Percentiles rank a stretch among this genome's conserved stretches.
phyloP scores from a whole-genome alignment of 805 yeast genomes.

The Sugiyamaella valdiviana region DNA sequence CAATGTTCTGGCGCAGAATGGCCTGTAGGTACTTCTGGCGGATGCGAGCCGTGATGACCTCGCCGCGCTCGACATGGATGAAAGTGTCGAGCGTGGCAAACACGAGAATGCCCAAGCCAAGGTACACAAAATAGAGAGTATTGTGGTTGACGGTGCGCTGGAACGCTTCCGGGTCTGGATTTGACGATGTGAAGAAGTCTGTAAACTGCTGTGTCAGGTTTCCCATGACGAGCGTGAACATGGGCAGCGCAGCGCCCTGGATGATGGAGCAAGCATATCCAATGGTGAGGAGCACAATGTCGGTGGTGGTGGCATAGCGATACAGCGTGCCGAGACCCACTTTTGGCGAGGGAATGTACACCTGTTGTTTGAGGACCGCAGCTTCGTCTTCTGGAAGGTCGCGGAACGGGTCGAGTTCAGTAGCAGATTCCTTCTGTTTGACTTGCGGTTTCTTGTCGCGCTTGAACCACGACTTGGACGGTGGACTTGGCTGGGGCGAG shows the following conservation, averaged over 20 bases:
- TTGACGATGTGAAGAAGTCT: slow-evolving; percentile 25
- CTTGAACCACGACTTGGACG: no score
- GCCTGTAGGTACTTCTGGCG: slow-evolving; percentile 34
- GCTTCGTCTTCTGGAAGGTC: slow-evolving; percentile 30
- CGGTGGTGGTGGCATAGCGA: slow-evolving; percentile 32
- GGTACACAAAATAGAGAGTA: slow-evolving; percentile 36
- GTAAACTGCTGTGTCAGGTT: slow-evolving; percentile 35
- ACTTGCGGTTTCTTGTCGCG: no score
- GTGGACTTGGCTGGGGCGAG: no score
- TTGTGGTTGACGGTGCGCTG: slow-evolving; percentile 32
- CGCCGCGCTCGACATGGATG: slow-evolving; percentile 37
- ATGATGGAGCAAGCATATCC: slow-evolving; percentile 32
- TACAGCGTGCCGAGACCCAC: slow-evolving; percentile 29
- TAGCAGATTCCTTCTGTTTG: not conserved
- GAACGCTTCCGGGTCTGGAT: slow-evolving; percentile 26
- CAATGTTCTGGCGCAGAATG: slow-evolving; percentile 36
- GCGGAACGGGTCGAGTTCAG: slow-evolving; percentile 23
- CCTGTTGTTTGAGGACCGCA: slow-evolving; percentile 31
- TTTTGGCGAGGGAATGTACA: slow-evolving; percentile 17
- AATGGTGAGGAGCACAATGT: slow-evolving; percentile 25
- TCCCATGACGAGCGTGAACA: slow-evolving; percentile 39
- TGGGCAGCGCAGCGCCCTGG: slow-evolving; percentile 37
- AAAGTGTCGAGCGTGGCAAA: slow-evolving; percentile 31
- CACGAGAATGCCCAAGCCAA: slow-evolving; percentile 34
- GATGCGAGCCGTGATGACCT: slow-evolving; percentile 36